Evolutionary conservation across 768 basidiomycete species (phyloP).

Genomic region (Termitomyces sp.): DNA sequence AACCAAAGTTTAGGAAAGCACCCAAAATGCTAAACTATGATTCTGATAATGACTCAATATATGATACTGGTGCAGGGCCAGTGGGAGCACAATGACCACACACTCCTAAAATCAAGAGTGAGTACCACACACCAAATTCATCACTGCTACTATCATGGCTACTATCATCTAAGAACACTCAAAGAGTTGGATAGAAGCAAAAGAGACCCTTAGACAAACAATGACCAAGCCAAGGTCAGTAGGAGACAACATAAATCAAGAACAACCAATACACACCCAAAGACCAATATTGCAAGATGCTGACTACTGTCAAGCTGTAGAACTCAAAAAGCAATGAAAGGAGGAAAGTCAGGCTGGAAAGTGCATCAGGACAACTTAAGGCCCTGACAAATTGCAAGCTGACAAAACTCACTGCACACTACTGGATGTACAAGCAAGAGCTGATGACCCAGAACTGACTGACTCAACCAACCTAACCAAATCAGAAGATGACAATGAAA

Average conservation of each 20-base stretch:
- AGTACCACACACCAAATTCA: no score
- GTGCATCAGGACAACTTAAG: no score
- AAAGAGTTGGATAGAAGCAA: background rate
- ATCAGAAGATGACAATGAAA: background rate
- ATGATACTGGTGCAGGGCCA: background rate
- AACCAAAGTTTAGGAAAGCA: background rate
- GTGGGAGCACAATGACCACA: background rate
- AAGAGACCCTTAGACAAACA: background rate
- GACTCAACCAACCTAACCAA: no score
- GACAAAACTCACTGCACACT: background rate
- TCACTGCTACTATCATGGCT: background rate
- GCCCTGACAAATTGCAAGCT: no score
- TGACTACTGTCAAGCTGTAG: background rate
- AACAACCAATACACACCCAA: background rate
- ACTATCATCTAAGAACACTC: no score
- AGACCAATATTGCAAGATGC: background rate
- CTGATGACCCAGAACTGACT: background rate
- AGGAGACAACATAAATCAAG: background rate
- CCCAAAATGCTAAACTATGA: background rate
- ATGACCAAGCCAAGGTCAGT: background rate
- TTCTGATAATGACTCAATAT: background rate
- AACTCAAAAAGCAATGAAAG: no score
- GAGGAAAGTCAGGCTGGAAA: background rate
- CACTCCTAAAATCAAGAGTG: background rate
- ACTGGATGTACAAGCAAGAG: background rate